Evolutionary conservation across 495 filamentous ascomycete genomes (phyloP), one percentile per base, ranked within the genome.

Genomic region (Penicillium arizonense): DNA sequence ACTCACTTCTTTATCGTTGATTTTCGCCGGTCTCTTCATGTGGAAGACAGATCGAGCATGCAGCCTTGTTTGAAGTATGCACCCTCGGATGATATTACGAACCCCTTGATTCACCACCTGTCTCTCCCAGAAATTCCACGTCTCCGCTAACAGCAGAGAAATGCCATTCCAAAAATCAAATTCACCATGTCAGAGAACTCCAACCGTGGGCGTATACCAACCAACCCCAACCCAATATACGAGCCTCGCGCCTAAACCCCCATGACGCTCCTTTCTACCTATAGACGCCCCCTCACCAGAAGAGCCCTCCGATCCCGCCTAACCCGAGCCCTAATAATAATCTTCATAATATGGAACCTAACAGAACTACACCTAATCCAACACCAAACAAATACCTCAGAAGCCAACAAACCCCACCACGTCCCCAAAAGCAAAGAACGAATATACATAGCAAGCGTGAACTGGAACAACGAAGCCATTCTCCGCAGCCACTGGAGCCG

Each of bases 401-500:
- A 68, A 28, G 12, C 42, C 39, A 39, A 49, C n/a, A 38, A 55
- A 33, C 56, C 43, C 33, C 52, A 53, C 20, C 37, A 16, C 18
- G 54, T n/a, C 61, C 63, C 24, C 63, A 46, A 33, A 51, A 50
- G 13, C 47, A 30, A 40, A 18, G 68, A 79, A 51, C 77, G 77
- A 2, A 76, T 90, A 45, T 90, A 76, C 68, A 86, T 90, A 46
- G 80, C 86, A 3, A 82, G 79, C 57, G 70, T 82, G 47, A 85
- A 87, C 56, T 89, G 87, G 82, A 90, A 89, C 67, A 86, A 83
- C 56, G 87, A 83, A 48, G 41, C 59, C 16, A 77, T 89, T 26
- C 71, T 91, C 9, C 75, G 81, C 4, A 73, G 65, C 9, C 73
- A 82, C 53, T 90, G 86, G 87, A 87, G 76, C 62, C 58, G 71